Percentiles rank a stretch among this genome's conserved stretches.
Conservation (phyloP, 345 rosid genomes). For the Gossypium rotundifolium region DNA sequence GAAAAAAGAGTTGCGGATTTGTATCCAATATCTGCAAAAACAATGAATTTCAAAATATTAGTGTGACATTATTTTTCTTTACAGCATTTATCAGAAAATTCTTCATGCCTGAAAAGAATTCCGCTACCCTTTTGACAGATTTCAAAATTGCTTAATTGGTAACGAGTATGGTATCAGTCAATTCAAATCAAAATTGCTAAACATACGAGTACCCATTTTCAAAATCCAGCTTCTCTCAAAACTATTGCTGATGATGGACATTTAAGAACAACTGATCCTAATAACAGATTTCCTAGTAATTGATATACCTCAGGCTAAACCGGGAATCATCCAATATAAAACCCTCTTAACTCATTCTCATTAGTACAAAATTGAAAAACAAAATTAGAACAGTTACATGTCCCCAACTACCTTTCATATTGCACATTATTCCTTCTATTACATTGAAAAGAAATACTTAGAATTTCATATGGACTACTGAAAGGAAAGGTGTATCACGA, state of each 20-base stretch:
- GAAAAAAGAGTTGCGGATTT: conserved; percentile 90
- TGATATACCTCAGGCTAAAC: background rate
- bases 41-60: background rate
- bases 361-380: background rate
- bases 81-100: background rate
- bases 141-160: background rate
- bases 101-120: background rate
- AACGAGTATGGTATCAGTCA: background rate
- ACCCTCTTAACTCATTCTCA: background rate
- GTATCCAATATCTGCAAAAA: conserved; percentile 72
- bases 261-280: background rate
- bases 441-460: background rate
- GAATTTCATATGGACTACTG: background rate
- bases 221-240: background rate
- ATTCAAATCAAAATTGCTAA: background rate
- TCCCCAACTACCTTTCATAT: background rate
- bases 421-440: background rate
- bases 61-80: conserved; percentile 20
- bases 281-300: background rate
- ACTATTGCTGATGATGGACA: background rate
- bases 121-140: background rate
- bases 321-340: background rate
- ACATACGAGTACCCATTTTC: background rate
- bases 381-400: too few relatives aligned
- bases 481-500: background rate